Base-by-base conservation (phyloP, 495 filamentous ascomycete genomes). In the Podospora conica region DNA sequence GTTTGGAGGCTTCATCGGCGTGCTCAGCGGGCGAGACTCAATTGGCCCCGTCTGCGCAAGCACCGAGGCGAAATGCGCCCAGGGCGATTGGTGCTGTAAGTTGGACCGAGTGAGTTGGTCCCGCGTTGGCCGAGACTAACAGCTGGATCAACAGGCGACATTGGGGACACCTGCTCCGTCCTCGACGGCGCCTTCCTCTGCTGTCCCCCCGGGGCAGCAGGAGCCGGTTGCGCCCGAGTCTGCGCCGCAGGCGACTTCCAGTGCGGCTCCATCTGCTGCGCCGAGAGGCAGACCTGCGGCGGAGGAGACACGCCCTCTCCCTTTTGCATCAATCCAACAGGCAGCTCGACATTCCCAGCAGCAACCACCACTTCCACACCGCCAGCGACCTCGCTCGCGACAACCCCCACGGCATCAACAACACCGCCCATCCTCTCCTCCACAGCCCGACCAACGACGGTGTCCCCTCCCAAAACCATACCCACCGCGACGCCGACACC, bases 21-120 rank as follows among this genome's bases (percentile, higher is more conserved):
- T 62, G 15, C 23, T 63, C 3, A 54, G 9, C 24, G 53, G 53
- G 11, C 69, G 58, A 9, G 60, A 62, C 20, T 40, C 61, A 29
- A 56, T 28, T 9, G 31, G 58, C 7, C 21, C 55, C n/a, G 31
- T 23, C 18, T 72, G 70, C 18, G 68, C 55, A 6, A 29, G 12
- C 29, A 55, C 58, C 21, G 70, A 70, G 29, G 64, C 68, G 18
- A 65, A 66, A 27, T 72, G 70, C 31, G 33, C 68, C 0, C 65
- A 72, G 54, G 70, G 63, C 9, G 66, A 61, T 12, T 72, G 70
- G 70, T 72, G 70, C 24, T 72, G 70, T 68, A 65, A 61, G 68
- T 65, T 29, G 9, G 12, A 29, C n/a, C 3, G 24, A 21, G 20
- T 21, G 55, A 40, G 15, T 24, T n/a, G 29, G 29, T 55, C 5